Evolutionary conservation across 2,329 filamentous ascomycete species (phyloP).

Genomic region (Chaetomium strumarium): DNA sequence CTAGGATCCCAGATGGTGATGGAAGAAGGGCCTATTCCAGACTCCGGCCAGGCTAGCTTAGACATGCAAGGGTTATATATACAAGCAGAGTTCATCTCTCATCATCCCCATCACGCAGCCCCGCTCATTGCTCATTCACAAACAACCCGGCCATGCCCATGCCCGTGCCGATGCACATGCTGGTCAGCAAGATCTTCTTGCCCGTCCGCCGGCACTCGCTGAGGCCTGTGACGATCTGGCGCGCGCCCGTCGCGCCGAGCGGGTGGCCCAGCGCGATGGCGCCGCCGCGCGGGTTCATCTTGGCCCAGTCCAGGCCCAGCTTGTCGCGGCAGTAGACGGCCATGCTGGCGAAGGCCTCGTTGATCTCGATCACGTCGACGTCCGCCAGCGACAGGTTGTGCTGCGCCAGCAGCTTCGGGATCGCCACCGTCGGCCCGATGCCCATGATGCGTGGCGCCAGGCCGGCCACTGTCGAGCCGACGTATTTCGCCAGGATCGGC

Average conservation of each 20-base stretch:
- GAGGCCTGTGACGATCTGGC: conserved; percentile 84
- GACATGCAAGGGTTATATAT: neutral
- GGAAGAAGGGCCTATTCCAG: neutral
- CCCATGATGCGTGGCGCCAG: conserved; percentile 95
- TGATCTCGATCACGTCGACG: conserved; percentile 86
- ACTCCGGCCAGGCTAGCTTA: neutral
- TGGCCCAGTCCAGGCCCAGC: conserved; percentile 63
- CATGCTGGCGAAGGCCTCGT: conserved; percentile 98
- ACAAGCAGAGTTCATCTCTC: neutral
- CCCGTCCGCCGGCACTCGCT: conserved; percentile 77
- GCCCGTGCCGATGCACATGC: conserved; percentile 75
- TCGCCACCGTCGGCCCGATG: conserved; percentile 70
- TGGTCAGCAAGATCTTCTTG: conserved; percentile 87
- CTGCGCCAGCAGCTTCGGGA: conserved; percentile 77
- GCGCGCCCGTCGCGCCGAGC: conserved; percentile 68
- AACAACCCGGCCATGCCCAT: conserved; percentile 64
- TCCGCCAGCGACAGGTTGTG: conserved; percentile 74
- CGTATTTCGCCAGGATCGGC: conserved; percentile 91
- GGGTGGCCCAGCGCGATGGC: conserved; percentile 81
- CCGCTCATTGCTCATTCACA: conserved; percentile 46
- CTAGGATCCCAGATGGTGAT: too few species aligned
- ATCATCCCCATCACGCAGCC: neutral
- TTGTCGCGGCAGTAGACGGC: conserved; percentile 83
- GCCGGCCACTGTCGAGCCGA: conserved; percentile 84
- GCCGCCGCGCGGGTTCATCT: conserved; percentile 77